Conservation (phyloP, 2,329 filamentous ascomycete genomes). For the Curvularia lunata region DNA sequence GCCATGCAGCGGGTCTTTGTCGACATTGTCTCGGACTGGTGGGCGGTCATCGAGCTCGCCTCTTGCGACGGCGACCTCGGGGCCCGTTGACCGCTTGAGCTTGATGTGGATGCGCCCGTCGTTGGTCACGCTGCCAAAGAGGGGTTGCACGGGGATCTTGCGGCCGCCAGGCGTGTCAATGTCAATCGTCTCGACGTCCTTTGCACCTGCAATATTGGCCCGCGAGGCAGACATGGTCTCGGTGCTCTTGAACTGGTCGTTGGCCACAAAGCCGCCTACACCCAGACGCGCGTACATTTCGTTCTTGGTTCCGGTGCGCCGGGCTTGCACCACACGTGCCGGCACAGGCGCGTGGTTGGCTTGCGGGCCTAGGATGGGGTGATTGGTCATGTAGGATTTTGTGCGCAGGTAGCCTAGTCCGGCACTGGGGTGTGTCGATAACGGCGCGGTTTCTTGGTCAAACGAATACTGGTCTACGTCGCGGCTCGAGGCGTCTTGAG, state of each 20-base stretch:
- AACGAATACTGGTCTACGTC: constrained; percentile 37
- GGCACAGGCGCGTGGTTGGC: constrained; percentile 58
- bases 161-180: constrained; percentile 55
- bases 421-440: constrained; percentile 69
- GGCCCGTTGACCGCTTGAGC: constrained; percentile 26
- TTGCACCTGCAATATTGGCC: constrained; percentile 8
- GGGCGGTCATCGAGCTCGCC: constrained; percentile 38
- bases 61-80: constrained; percentile 31
- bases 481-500: constrained; percentile 34
- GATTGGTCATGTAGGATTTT: constrained; percentile 62
- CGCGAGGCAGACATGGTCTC: constrained; percentile 32
- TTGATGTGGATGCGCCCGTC: constrained; percentile 42
- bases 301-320: constrained; percentile 16
- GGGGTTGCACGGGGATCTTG: constrained; percentile 60
- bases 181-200: constrained; percentile 49
- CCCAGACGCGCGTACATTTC: constrained; percentile 49
- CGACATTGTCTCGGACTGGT: constrained; percentile 21
- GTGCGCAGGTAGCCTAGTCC: constrained; percentile 68
- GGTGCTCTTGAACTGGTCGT: constrained; percentile 47
- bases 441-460: constrained; percentile 49
- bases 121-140: constrained; percentile 46
- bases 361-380: constrained; percentile 67
- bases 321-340: constrained; percentile 62
- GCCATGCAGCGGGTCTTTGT: constrained; percentile 15
- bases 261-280: constrained; percentile 54